phyloP scores from a whole-genome alignment of 1,284 basidiomycete genomes.

The Entoloma clypeatum region DNA sequence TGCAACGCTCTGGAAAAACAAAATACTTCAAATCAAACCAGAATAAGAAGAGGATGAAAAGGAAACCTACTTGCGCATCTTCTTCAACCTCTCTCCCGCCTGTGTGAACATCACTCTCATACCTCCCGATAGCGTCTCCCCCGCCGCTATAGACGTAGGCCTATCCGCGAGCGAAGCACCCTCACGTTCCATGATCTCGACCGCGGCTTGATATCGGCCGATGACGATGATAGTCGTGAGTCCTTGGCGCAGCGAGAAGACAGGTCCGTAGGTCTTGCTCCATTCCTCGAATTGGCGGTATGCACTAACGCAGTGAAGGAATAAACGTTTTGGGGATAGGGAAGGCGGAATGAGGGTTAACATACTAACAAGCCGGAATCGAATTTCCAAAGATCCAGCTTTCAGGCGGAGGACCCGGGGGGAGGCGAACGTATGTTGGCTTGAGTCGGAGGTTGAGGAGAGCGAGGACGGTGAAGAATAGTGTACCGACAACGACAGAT shows the following conservation, averaged over 20 bases:
- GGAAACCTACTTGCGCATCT: constrained; percentile 38
- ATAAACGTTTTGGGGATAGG: too few species aligned
- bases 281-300: constrained; percentile 45
- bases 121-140: constrained; percentile 45
- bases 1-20: constrained; percentile 60
- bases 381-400: too few species aligned
- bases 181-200: constrained; percentile 54
- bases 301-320: constrained; percentile 24
- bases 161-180: constrained; percentile 45
- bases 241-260: constrained; percentile 41
- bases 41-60: too few species aligned
- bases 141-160: constrained; percentile 44
- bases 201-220: constrained; percentile 43
- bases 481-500: too few species aligned
- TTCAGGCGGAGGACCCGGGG: too few species aligned
- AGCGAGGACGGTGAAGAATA: too few species aligned
- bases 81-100: constrained; percentile 42
- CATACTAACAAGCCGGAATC: too few species aligned
- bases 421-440: too few species aligned
- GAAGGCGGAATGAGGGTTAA: too few species aligned
- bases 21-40: constrained; percentile 14
- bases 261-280: constrained; percentile 43
- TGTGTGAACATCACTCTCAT: constrained; percentile 44
- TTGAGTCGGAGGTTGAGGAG: too few species aligned
- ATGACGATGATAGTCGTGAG: constrained; percentile 35